Percentiles rank a stretch among this genome's conserved stretches.
Evolutionary conservation across 352 stramenopile genomes (phyloP).

Genomic region (Halophytophthora batemanensis): DNA sequence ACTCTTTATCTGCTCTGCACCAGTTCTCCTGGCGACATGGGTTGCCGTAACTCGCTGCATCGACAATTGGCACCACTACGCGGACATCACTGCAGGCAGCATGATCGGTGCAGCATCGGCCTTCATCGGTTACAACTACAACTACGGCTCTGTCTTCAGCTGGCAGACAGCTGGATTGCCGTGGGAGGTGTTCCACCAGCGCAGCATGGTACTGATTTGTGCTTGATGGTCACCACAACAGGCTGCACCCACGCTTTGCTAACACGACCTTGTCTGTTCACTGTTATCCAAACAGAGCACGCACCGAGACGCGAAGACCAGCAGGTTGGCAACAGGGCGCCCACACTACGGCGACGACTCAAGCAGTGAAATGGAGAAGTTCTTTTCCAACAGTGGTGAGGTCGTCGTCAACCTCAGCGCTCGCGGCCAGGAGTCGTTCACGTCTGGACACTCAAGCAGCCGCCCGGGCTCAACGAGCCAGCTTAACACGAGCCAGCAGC

Average conservation of each 20-base stretch:
- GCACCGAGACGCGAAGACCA: conserved; percentile 17
- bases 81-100: conserved; percentile 64
- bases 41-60: conserved; percentile 70
- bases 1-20: conserved; percentile 65
- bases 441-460: conserved; percentile 2
- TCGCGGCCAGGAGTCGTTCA: conserved; percentile 9
- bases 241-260: too few species aligned
- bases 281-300: conserved; percentile 5
- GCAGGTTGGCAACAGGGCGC: conserved; percentile 30
- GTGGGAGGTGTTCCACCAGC: conserved; percentile 46
- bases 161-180: conserved; percentile 56
- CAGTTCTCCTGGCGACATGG: conserved; percentile 62
- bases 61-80: conserved; percentile 88
- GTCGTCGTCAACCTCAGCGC: conserved; percentile 26
- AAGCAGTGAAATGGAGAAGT: conserved; percentile 25
- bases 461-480: too few species aligned
- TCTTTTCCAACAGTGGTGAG: conserved; percentile 21
- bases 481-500: too few species aligned
- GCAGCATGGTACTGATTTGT: conserved; percentile 36
- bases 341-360: conserved; percentile 45
- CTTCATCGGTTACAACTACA: conserved; percentile 55
- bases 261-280: not conserved
- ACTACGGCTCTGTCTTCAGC: conserved; percentile 69
- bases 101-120: conserved; percentile 48
- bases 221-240: too few species aligned